Percentiles rank a stretch among this genome's conserved stretches.
phyloP scores from a whole-genome alignment of 495 filamentous ascomycete species.

The Physcia stellaris region DNA sequence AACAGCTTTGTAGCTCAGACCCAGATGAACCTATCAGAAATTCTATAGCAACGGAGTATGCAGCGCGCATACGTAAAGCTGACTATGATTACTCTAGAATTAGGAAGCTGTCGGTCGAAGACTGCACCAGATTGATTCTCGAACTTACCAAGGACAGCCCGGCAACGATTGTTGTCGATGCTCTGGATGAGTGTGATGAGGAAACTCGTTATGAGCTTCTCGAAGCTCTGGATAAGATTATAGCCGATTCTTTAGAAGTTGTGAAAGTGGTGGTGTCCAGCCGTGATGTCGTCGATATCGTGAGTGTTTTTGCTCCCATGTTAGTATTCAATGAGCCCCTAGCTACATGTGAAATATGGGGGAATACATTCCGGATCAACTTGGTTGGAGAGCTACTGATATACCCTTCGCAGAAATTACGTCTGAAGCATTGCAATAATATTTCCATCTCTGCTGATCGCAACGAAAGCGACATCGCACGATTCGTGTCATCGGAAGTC shows the following conservation, averaged over 20 bases:
- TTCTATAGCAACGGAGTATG: background rate
- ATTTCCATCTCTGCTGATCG: slow-evolving; percentile 17
- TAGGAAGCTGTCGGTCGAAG: background rate
- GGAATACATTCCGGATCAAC: too few relatives aligned
- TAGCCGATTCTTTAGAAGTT: slow-evolving; percentile 15
- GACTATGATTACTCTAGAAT: slow-evolving; percentile 3
- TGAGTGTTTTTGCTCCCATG: slow-evolving; percentile 8
- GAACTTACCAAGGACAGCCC: background rate
- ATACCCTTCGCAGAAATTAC: too few relatives aligned
- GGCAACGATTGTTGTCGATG: slow-evolving; percentile 26
- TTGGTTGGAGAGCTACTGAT: too few relatives aligned
- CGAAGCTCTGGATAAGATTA: slow-evolving; percentile 14
- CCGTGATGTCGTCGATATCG: slow-evolving; percentile 25
- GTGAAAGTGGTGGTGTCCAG: slow-evolving; percentile 28
- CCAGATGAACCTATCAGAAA: slow-evolving; percentile 8
- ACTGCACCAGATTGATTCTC: slow-evolving; percentile 5
- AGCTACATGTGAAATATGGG: too few relatives aligned
- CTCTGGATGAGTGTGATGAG: slow-evolving; percentile 25
- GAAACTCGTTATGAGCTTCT: slow-evolving; percentile 15
- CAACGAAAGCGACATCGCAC: slow-evolving; percentile 20
- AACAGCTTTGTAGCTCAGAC: slow-evolving; percentile 15
- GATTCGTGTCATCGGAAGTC: slow-evolving; percentile 16
- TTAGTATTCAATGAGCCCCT: too few relatives aligned
- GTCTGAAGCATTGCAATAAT: too few relatives aligned
- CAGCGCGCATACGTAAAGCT: slow-evolving; percentile 1